Base-by-base conservation (phyloP, 2,329 filamentous ascomycete genomes). In the Ophiosphaerella narmari region DNA sequence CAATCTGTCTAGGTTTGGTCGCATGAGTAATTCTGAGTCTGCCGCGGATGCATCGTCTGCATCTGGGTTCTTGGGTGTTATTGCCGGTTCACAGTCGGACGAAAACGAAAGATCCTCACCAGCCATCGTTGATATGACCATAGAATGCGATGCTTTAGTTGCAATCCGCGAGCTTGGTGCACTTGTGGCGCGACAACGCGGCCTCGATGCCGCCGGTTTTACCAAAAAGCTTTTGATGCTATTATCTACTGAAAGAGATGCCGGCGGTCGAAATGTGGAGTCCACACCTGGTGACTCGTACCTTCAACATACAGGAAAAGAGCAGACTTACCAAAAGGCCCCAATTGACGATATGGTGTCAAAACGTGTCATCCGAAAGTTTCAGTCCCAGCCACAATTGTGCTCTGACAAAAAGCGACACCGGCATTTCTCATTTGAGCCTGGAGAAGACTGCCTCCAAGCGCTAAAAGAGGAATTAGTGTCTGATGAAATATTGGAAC, bases 401-500 rank as follows among this genome's bases (percentile, higher is more conserved):
- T 52, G 43, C 34, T 60, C 57, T 34, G 46, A 55, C 9, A 52
- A 61, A 14, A 57, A 45, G n/a, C 58, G 54, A 34, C 62, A 52
- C 21, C 66, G 73, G 31, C 68, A 74, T 35, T 78, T 78, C 54
- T 78, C 76, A 0, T 77, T 78, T 43, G 74, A 76, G 35, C 65
- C 71, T 13, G 76, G 74, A 35, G 75, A 77, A 40, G 75, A 78
- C 48, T 52, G 65, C 33, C 43, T 63, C 6, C 57, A 48, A 36
- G 54, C 55, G 5, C 55, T 67, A 14, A 50, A 48, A 52, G 58
- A 51, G 36, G 48, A 57, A 1, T 16, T 60, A 5, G 51, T 14
- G 43, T 8, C 31, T 3, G 39, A 52, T 26, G 45, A 62, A 21
- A 39, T 33, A 9, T 34, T 46, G 13, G 41, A 44, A n/a, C 46